These are phyloP conservation scores for Microbotryum intermedium DNA, from an alignment of 1,284 basidiomycete genomes.

Conservation along the genomic window DNA sequence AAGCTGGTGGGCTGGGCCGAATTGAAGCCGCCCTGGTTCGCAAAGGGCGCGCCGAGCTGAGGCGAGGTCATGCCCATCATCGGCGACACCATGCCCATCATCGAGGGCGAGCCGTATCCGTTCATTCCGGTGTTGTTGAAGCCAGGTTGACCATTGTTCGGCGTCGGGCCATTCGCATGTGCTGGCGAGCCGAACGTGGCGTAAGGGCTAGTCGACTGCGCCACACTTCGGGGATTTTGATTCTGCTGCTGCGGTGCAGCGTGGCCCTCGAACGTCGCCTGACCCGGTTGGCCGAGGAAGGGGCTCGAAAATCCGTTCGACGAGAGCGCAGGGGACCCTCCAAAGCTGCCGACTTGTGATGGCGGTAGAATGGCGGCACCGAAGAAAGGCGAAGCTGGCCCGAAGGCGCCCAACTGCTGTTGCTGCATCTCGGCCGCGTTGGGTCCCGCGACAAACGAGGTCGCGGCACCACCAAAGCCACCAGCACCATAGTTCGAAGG, in stretches of 20 bases:
- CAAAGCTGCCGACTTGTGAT: no score
- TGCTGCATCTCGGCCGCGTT: no score
- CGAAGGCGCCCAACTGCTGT: no score
- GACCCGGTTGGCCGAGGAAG: neutral
- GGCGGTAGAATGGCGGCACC: no score
- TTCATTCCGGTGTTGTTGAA: neutral
- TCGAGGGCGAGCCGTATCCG: neutral
- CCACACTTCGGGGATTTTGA: neutral
- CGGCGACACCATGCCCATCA: neutral
- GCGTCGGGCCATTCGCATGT: neutral
- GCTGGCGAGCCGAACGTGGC: neutral
- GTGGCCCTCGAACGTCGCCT: neutral
- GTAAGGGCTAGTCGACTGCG: neutral
- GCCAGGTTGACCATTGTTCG: no score
- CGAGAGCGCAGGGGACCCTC: no score
- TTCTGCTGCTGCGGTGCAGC: neutral
- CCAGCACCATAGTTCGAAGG: no score
- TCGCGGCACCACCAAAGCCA: no score
- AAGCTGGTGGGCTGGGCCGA: no score
- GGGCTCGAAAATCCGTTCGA: no score
- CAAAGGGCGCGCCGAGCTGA: neutral
- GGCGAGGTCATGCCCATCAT: neutral
- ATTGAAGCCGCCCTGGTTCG: neutral
- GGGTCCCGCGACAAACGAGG: no score
- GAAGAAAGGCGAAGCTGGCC: no score